Base-by-base conservation (phyloP, 495 filamentous ascomycete genomes). In the Trichodelitschia bisporula region DNA sequence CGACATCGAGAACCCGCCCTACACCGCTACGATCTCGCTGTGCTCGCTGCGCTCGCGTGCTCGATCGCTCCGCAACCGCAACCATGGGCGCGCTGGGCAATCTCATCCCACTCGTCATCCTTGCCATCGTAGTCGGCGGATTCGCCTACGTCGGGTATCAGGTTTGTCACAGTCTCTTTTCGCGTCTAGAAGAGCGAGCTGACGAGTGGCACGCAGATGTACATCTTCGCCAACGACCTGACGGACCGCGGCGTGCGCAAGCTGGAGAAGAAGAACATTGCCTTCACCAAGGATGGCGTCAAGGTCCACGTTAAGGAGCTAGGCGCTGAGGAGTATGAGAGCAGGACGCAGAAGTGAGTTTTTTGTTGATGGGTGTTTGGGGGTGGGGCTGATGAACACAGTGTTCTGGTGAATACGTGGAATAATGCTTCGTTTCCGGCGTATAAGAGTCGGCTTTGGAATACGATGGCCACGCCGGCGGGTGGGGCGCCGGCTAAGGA, bases 231-330 rank as follows among this genome's bases (percentile, higher is more conserved):
- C 14, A 59, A 61, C 38, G 63, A 78, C 42, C 69, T 91, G 36
- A 61, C 68, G 35, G 55, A 64, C 30, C 61, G 64, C 32, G 74
- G 77, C 17, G 61, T 55, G 21, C 55, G 69, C 43, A 72, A 74
- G 44, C 75, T 93, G 69, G 74, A 77, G 55, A 64, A 68, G 49
- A 76, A 75, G 55, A 69, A 91, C 44, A 58, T 91, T 17, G 54
- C 64, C 18, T 69, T 89, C 47, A 71, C 75, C 18, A 82, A 74
- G 49, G 79, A 89, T 36, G 83, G 83, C 10, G 54, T 84, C 55
- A 73, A 68, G 42, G 76, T 93, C 25, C 66, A 68, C 13, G 69
- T 91, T 28, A 75, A 73, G 56, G 63, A 84, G 36, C 40, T 80
- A 16, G 55, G 58, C 30, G 62, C 66, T 36, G 83, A 91, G 62